phyloP scores from a whole-genome alignment of 352 stramenopile genomes.

The Phytophthora brassicae region DNA sequence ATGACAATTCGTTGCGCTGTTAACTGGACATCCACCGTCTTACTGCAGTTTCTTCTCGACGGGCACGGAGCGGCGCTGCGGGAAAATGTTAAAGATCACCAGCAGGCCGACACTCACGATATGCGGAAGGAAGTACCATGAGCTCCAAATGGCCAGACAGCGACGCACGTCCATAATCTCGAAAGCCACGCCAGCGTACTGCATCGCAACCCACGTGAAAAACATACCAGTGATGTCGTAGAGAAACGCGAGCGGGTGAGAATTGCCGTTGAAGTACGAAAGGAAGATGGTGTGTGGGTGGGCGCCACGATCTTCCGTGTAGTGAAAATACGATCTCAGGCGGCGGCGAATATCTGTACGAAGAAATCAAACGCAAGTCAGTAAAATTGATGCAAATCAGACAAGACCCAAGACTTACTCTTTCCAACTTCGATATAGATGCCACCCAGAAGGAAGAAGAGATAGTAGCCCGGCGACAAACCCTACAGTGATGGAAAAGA shows the following conservation, averaged over 20 bases:
- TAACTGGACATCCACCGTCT: conserved; percentile 1
- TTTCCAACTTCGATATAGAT: conserved; percentile 89
- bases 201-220: conserved; percentile 83
- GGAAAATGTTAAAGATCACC: conserved; percentile 62
- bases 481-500: conserved; percentile 40
- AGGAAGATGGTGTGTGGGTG: conserved; percentile 81
- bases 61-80: conserved; percentile 37
- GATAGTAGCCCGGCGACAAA: conserved; percentile 85
- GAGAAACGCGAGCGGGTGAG: conserved; percentile 71
- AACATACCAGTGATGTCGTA: conserved; percentile 77
- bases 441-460: conserved; percentile 85
- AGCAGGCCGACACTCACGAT: conserved; percentile 59
- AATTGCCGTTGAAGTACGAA: conserved; percentile 75
- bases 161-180: conserved; percentile 80
- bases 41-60: conserved; percentile 56
- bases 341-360: conserved; percentile 67
- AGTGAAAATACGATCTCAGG: conserved; percentile 79
- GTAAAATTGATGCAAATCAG: background rate
- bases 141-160: conserved; percentile 75
- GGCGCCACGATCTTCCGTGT: conserved; percentile 80
- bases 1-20: background rate
- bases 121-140: conserved; percentile 84
- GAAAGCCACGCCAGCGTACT: conserved; percentile 86
- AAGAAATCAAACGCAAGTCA: background rate
- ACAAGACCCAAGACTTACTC: conserved; percentile 34